Evolutionary conservation across 1,139 yeast genomes (phyloP), one percentile per base, ranked within the genome.

Genomic region (Lodderomyces oxycetoniae): DNA sequence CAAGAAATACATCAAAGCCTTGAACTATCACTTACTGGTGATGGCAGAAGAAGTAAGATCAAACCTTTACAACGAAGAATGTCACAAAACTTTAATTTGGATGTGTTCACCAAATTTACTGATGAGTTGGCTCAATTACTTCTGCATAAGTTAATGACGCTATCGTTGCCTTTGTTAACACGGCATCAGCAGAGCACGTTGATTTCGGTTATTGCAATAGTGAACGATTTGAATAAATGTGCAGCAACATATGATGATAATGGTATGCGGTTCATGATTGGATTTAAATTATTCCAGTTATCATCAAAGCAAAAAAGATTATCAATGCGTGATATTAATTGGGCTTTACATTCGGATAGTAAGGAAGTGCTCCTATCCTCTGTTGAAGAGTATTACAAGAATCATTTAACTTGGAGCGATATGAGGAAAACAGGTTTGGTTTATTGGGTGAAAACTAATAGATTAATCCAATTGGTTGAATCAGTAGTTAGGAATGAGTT

Each of bases 121-220:
- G 52, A 56, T 4, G 57, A 59, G 10, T 68, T 76, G 14, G 71
- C 77, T 2, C 67, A 63, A 2, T 53, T 73, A 4, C 60, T 89
- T 17, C 60, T 67, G 14, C 84, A 80, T 17, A 75, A 76, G 45
- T 61, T 89, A 32, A 76, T 77, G 35, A 77, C 73, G 40, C 63
- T 74, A 2, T 71, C 91, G 0, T 61, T 89, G 19, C 96, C 96
- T 0, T 79, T 81, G 42, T 56, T 89, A 31, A 87, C 96, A 0
- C 75, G 96, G 41, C 96, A 89, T 58, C 96, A 89, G 52, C 97
- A 89, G 52, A 78, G 82, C 17, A 87, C 96, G 0, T 69, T 89
- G 27, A 69, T 81, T 2, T 76, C 85, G 11, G 77, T 87, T 1
- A 67, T 86, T 9, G 77, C 74, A 31, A 80, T 88, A 2, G 61